phyloP scores from a whole-genome alignment of 78 protist genomes.

The Anaeramoeba ignava region DNA sequence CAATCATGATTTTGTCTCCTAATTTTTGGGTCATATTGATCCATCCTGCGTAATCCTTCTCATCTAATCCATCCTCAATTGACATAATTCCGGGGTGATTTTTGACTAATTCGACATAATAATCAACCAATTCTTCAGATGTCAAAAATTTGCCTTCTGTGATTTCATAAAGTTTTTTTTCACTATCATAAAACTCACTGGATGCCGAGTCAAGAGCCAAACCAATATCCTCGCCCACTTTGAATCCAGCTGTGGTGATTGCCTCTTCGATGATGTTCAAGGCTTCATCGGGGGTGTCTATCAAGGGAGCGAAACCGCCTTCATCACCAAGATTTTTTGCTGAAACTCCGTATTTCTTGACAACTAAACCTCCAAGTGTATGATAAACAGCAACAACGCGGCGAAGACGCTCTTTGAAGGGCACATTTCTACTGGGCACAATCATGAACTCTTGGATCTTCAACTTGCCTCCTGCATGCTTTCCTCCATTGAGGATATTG shows the following conservation, averaged over 20 bases:
- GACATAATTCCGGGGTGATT: slow-evolving; percentile 47
- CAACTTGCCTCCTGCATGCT: slow-evolving; percentile 93
- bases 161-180: slow-evolving; percentile 76
- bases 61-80: slow-evolving; percentile 96
- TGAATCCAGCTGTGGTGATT: slow-evolving; percentile 89
- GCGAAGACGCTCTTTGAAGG: too few species aligned
- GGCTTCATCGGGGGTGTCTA: slow-evolving; percentile 75
- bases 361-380: too few species aligned
- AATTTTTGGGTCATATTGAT: slow-evolving; percentile 17
- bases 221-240: slow-evolving; percentile 36
- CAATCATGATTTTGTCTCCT: slow-evolving; percentile 56
- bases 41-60: slow-evolving; percentile 91
- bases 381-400: too few species aligned
- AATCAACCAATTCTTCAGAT: slow-evolving; percentile 39
- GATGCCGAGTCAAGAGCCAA: slow-evolving; percentile 71
- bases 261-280: slow-evolving; percentile 76
- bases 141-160: not conserved
- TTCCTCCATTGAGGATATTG: slow-evolving; percentile 98
- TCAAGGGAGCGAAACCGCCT: slow-evolving; percentile 98
- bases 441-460: slow-evolving; percentile 95
- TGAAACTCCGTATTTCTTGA: slow-evolving; percentile 4
- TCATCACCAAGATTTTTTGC: slow-evolving; percentile 96
- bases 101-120: slow-evolving; percentile 20
- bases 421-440: slow-evolving; percentile 33
- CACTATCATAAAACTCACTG: slow-evolving; percentile 77